Percentiles rank a stretch among this genome's conserved stretches.
These are phyloP conservation scores for Litchi chinensis DNA, from an alignment of 345 rosid genomes.

Conservation along the genomic window DNA sequence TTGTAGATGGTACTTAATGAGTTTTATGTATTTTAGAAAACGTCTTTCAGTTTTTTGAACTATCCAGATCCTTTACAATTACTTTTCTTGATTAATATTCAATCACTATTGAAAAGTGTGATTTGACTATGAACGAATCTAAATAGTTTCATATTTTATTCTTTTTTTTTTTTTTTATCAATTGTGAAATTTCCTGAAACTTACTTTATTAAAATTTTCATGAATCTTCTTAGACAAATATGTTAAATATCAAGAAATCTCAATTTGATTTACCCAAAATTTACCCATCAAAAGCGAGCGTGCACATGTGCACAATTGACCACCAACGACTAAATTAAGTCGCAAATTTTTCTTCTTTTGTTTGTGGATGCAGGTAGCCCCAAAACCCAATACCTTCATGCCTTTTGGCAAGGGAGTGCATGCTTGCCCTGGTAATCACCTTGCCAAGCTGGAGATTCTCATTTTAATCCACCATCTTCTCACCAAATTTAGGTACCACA, in stretches of 20 bases:
- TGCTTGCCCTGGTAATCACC: conserved; percentile 91
- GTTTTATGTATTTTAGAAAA: no score
- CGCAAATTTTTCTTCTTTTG: neutral
- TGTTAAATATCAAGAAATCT: neutral
- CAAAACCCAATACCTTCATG: conserved; percentile 79
- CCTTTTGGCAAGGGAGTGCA: conserved; percentile 98
- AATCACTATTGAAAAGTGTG: no score
- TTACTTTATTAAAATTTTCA: no score
- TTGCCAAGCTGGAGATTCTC: conserved; percentile 88
- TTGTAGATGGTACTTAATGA: no score
- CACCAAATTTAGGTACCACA: conserved; percentile 63
- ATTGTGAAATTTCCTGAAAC: no score
- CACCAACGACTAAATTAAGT: neutral
- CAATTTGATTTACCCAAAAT: neutral
- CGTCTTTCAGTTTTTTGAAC: no score
- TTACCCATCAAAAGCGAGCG: neutral
- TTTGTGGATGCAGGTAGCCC: conserved; percentile 51
- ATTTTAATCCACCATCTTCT: conserved; percentile 73
- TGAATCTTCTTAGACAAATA: no score
- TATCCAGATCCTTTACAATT: no score
- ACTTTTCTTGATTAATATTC: no score
- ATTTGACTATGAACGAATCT: no score
- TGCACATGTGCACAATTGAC: neutral
- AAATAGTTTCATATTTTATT: no score
- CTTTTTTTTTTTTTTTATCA: no score